These are phyloP conservation scores for Cutaneotrichosporon mucoides DNA, from an alignment of 1,284 basidiomycete genomes.

Conservation along the genomic window DNA sequence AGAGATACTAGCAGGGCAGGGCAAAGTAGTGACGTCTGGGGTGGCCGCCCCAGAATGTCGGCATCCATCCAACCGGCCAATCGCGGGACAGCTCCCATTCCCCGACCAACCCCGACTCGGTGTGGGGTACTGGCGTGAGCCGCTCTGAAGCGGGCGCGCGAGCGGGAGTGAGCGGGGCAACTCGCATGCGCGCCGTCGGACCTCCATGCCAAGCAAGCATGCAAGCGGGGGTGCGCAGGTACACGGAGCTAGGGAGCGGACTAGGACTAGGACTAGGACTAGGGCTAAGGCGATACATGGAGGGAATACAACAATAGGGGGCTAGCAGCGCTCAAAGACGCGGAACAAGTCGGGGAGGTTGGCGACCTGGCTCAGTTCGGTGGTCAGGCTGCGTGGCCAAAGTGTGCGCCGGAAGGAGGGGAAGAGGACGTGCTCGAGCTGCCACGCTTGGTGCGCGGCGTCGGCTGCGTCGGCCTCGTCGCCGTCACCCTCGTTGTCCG, in stretches of 20 bases:
- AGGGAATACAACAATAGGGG: not conserved
- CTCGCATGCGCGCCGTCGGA: not conserved
- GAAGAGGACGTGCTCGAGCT: conserved; percentile 82
- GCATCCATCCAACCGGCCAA: not conserved
- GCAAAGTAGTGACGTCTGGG: not conserved
- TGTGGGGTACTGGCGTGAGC: not conserved
- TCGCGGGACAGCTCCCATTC: not conserved
- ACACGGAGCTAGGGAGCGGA: not conserved
- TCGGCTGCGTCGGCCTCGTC: conserved; percentile 31
- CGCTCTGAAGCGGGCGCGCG: too few relatives aligned
- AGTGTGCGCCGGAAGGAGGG: conserved; percentile 67
- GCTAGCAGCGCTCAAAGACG: conserved; percentile 79
- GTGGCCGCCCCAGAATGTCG: not conserved
- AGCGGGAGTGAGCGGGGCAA: not conserved
- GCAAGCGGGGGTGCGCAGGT: not conserved
- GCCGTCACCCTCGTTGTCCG: not conserved
- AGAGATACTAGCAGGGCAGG: not conserved
- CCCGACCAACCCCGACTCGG: conserved; percentile 2
- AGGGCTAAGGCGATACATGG: not conserved
- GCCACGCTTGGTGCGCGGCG: conserved; percentile 62
- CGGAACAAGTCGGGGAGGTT: conserved; percentile 82
- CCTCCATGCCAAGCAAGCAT: not conserved
- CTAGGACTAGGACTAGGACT: not conserved
- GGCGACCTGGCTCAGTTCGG: conserved; percentile 73
- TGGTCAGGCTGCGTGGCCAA: conserved; percentile 14